Evolutionary conservation across 768 basidiomycete genomes (phyloP), one percentile per base, ranked within the genome.

Genomic region (Suillus occidentalis): DNA sequence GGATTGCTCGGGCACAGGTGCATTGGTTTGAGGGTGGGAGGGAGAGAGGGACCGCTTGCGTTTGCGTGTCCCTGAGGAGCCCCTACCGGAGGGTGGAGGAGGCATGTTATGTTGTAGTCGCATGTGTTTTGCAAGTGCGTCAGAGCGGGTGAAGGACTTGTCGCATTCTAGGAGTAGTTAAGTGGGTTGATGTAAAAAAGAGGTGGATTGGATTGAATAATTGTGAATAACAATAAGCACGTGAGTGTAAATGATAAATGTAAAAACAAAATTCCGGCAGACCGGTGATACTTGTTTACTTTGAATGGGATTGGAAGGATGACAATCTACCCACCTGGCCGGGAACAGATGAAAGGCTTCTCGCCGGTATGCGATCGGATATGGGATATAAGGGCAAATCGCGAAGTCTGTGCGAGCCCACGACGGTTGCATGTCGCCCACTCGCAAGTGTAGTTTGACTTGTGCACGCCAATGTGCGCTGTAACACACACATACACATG

Each of bases 331-430:
- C 69, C 65, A 91, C 95, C 94, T 72, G 92, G 88, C 64, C 86
- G 81, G 13, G 87, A 77, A 73, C 95, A 98, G 28, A 85, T 88
- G 72, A 95, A 97, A 0, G 95, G 95, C 71, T 95, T 95, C 77
- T 98, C 95, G 61, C 95, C 95, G 0, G 95, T 97, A 74, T 98
- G 95, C 13, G 91, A 92, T 39, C 95, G 87, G 57, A 95, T 86
- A 74, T 98, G 95, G 5, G 93, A 92, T 63, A 95, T 88, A 56
- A 98, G 85, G 6, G 95, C 93, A 69, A 95, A 97, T 31, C 94
- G 86, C 5, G 92, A 94, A 0, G 92, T 92, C 74, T 97, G 95
- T 1, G 90, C 84, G 60, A 95, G 82, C 4, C 94, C 93, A 61
- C 89, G 83, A 20, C 95, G 85, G 22, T 80, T 79, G 77, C 95